Evolutionary conservation across 2,329 filamentous ascomycete genomes (phyloP).

Genomic region (Seiridium unicorne): DNA sequence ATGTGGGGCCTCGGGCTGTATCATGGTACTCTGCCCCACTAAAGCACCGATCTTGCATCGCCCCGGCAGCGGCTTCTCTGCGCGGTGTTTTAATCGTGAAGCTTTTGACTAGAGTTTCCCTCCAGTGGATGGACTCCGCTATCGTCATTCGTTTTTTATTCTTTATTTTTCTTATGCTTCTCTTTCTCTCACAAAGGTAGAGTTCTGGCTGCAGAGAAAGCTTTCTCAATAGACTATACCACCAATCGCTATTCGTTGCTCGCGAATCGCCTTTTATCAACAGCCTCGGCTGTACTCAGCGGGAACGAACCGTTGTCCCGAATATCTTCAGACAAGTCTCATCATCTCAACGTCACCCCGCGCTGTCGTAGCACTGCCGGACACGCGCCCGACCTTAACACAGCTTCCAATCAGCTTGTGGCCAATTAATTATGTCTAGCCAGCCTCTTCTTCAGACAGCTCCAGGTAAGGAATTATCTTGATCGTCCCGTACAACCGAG

Average conservation of each 20-base stretch:
- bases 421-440: constrained; percentile 71
- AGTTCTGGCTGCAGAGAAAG: neutral
- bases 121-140: neutral
- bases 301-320: neutral
- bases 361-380: neutral
- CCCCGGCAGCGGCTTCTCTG: neutral
- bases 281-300: neutral
- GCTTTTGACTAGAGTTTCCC: constrained; percentile 7
- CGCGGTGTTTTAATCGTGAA: neutral
- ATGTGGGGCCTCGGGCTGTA: neutral
- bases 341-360: neutral
- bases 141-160: neutral
- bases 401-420: neutral
- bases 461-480: constrained; percentile 61
- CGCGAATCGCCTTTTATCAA: neutral
- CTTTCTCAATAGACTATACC: neutral
- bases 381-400: neutral
- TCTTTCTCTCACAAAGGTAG: neutral
- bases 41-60: neutral
- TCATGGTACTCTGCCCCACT: neutral
- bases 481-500: no score
- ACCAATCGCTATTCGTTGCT: neutral
- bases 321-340: neutral
- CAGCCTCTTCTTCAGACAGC: constrained; percentile 95
- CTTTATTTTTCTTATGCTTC: neutral